phyloP scores from a whole-genome alignment of 2,329 filamentous ascomycete species.

The Paraphoma sp. region DNA sequence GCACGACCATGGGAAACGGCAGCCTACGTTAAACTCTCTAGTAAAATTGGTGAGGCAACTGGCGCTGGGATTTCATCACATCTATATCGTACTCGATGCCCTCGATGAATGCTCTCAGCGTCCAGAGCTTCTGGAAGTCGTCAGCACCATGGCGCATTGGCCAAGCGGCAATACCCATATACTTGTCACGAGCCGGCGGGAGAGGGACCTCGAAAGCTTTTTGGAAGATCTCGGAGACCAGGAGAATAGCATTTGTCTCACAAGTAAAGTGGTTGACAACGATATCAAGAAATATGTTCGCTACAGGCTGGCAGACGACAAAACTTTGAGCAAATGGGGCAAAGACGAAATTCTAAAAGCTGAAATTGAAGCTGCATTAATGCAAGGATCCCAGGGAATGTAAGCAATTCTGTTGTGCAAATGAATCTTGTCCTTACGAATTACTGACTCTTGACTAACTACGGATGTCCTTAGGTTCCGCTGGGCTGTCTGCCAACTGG shows the following conservation, averaged over 20 bases:
- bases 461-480: too few species aligned
- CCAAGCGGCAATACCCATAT: constrained; percentile 23
- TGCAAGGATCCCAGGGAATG: constrained; percentile 20
- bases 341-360: constrained; percentile 27
- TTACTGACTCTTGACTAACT: too few species aligned
- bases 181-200: constrained; percentile 30
- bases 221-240: constrained; percentile 13
- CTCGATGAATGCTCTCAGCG: constrained; percentile 34
- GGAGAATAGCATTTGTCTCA: constrained; percentile 18
- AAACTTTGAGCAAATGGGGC: constrained; percentile 25
- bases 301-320: constrained; percentile 44
- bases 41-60: constrained; percentile 22
- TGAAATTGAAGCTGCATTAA: constrained; percentile 38
- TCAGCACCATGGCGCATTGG: constrained; percentile 24
- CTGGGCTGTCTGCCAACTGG: too few species aligned
- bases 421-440: too few species aligned
- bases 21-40: constrained; percentile 33
- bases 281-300: constrained; percentile 32
- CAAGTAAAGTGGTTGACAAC: constrained; percentile 24
- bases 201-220: constrained; percentile 28
- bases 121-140: constrained; percentile 21
- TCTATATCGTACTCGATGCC: constrained; percentile 29
- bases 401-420: too few species aligned
- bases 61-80: constrained; percentile 23
- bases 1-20: constrained; percentile 19